Evolutionary conservation across 805 yeast genomes (phyloP), one percentile per base, ranked within the genome.

Genomic region (Wickerhamomyces bovis): DNA sequence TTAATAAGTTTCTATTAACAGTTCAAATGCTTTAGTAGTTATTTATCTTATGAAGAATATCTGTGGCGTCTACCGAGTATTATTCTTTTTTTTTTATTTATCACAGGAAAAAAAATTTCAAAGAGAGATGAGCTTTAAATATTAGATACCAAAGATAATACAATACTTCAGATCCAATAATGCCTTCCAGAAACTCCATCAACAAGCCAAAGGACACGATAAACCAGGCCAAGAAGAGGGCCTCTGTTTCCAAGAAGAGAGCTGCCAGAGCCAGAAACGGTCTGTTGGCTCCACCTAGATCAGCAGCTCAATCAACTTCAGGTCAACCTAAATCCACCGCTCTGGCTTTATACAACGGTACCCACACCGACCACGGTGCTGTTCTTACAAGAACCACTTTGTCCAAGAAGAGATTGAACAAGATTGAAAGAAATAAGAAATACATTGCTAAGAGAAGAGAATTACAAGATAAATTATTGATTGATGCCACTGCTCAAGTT

Each of bases 101-200:
- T 25, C 12, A 25, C 10, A 25, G 28, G n/a, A 28, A 28, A 28
- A 28, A 28, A 28, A 28, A 28, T 28, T 28, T 28, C 31, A 28
- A n/a, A n/a, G 25, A 28, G 31, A 13, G 31, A 28, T 28, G 31
- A 28, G 31, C 31, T 28, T 28, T 12, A 10, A 25, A 8, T 22
- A 22, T 6, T 3, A 25, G 13, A n/a, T 12, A 13, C 6, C 11
- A 28, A 13, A 28, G 31, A 28, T 7, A 28, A 28, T 12, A 12
- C 6, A 8, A 28, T 28, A 3, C 11, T 11, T 7, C 5, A 28
- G 5, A 13, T 13, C 31, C n/a, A 15, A 28, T 4, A 3, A 87
- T 87, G 95, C 94, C 95, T 30, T 82, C 89, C 16, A 84, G 77
- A 67, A 88, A 86, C 72, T 78, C 89, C 39, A 73, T 88, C 54